Conservation (phyloP, 257 asterid species). For the Ligustrum vulgare region DNA sequence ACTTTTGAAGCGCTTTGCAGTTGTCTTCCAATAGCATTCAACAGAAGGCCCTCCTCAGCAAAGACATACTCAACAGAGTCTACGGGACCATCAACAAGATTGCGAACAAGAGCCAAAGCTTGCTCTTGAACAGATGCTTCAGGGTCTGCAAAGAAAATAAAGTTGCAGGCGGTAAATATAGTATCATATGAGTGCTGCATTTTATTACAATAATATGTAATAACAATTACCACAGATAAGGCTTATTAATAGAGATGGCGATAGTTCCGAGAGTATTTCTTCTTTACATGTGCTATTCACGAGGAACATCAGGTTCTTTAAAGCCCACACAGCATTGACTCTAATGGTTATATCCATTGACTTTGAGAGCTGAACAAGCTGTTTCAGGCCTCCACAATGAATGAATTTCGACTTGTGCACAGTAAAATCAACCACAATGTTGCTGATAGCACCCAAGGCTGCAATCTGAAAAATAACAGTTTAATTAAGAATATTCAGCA, state of each 20-base stretch:
- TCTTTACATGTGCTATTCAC: conserved; percentile 70
- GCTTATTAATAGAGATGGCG: conserved; percentile 64
- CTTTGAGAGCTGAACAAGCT: conserved; percentile 81
- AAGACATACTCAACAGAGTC: conserved; percentile 63
- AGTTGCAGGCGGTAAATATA: conserved; percentile 25
- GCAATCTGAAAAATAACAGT: conserved; percentile 54
- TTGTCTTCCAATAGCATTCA: conserved; percentile 78
- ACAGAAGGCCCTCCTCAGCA: conserved; percentile 61
- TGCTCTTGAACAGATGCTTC: conserved; percentile 92
- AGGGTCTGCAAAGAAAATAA: conserved; percentile 54
- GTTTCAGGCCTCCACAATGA: conserved; percentile 75
- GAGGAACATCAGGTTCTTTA: conserved; percentile 78
- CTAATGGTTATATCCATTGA: conserved; percentile 85
- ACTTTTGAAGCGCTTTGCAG: conserved; percentile 50
- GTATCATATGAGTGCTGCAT: conserved; percentile 16
- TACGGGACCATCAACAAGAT: conserved; percentile 76
- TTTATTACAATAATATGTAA: conserved; percentile 5
- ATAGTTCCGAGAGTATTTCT: conserved; percentile 68
- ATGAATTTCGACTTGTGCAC: conserved; percentile 56
- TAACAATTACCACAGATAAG: conserved; percentile 68
- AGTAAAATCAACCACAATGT: conserved; percentile 74
- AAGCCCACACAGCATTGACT: conserved; percentile 70
- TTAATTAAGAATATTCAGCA: neutral
- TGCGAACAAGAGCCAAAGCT: conserved; percentile 76
- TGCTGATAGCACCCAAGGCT: conserved; percentile 86